Evolutionary conservation across 164 flowering plant species (phyloP).

Genomic region (Liquidambar formosana): DNA sequence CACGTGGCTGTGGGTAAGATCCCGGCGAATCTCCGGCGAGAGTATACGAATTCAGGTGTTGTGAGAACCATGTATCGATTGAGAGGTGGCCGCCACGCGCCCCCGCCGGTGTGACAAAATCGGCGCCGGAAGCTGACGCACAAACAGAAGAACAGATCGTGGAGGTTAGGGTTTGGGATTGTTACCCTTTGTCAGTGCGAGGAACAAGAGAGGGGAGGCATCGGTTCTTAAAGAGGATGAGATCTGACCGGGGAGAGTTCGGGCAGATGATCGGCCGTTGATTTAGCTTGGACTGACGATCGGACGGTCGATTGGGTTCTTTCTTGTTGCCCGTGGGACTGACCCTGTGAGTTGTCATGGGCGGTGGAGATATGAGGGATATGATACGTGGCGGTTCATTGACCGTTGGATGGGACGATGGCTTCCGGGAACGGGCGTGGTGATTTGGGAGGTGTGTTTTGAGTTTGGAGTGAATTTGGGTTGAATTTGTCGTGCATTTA

Average conservation of each 20-base stretch:
- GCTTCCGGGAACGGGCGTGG: background rate
- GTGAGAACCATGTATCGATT: conserved; percentile 16
- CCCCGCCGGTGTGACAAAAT: background rate
- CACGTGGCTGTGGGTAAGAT: background rate
- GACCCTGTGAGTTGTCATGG: conserved; percentile 30
- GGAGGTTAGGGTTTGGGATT: conserved; percentile 31
- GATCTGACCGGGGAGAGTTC: conserved; percentile 42
- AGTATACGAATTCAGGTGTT: background rate
- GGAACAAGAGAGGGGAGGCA: conserved; percentile 29
- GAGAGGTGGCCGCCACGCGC: conserved; percentile 15
- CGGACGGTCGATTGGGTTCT: conserved; percentile 14
- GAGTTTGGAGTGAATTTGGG: conserved; percentile 31
- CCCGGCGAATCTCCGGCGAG: conserved; percentile 25
- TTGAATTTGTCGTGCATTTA: conserved; percentile 33
- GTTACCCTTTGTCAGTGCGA: conserved; percentile 31
- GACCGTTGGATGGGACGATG: conserved; percentile 21
- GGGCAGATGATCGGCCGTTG: conserved; percentile 40
- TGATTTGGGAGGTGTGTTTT: conserved; percentile 2
- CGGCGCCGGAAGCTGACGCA: background rate
- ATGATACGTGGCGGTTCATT: conserved; percentile 16
- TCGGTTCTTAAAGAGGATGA: conserved; percentile 54
- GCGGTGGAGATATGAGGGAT: conserved; percentile 22
- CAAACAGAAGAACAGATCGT: background rate
- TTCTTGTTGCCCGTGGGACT: conserved; percentile 23
- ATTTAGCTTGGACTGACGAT: conserved; percentile 10